Base-by-base conservation (phyloP, 306 rosid species). In the Ziziphus jujuba region DNA sequence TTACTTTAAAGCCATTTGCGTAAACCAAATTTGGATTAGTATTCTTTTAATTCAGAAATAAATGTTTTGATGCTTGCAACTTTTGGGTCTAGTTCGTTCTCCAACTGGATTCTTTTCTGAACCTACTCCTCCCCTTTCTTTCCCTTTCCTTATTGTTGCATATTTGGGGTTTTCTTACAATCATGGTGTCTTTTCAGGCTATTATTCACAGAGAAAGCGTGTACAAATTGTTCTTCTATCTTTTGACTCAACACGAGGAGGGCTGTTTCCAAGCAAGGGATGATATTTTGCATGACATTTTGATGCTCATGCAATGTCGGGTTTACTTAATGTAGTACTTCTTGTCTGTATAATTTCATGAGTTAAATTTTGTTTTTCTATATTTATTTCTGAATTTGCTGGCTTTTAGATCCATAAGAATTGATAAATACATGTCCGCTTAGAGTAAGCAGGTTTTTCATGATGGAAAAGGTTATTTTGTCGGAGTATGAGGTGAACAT, bases 261-360 rank as follows among this genome's bases (percentile, higher is more conserved):
- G 70, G 66, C 40, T 50, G 52, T 62, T 59, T 74, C 25, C 56
- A 6, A 10, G 61, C 67, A 49, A 56, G 71, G 84, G 72, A 72
- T 78, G 81, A 72, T 34, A 21, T 71, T 67, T 73, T 57, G 70
- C 72, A 38, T 75, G 73, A 67, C 72, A 54, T 58, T 74, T 78
- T 72, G 70, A 78, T 56, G 63, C 74, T 44, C 76, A 65, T 78
- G 81, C 83, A 72, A 82, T 82, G 87, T 82, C 87, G 74, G 84
- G 87, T 64, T 72, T 82, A 72, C 79, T 82, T 28, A 82, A 82
- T 72, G 87, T 82, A 80, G 50, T 22, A 59, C 68, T 63, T 56
- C 34, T 70, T 59, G 23, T 22, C 72, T 65, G 28, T 50, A 48
- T n/a, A n/a, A 59, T 55, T 40, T 61, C 23, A 20, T 50, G 9